phyloP scores from a whole-genome alignment of 257 asterid genomes.

The Solanum rostratum region DNA sequence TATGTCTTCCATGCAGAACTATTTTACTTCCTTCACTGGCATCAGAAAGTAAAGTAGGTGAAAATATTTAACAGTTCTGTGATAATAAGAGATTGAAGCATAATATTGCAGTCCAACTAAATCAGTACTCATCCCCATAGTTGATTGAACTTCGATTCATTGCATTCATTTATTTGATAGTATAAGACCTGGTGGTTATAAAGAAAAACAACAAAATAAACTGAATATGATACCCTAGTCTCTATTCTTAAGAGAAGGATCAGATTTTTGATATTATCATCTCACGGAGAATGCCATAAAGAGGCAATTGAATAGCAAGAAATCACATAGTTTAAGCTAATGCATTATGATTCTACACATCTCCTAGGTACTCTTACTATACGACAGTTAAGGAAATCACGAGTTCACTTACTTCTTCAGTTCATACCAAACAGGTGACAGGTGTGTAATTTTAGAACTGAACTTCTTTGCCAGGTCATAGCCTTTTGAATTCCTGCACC shows the following conservation, averaged over 20 bases:
- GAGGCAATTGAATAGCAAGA: not conserved
- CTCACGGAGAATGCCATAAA: not conserved
- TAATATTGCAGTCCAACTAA: not conserved
- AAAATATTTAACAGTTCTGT: not conserved
- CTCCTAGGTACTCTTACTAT: not conserved
- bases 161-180: not conserved
- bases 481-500: constrained; percentile 86
- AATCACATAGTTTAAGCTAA: not conserved
- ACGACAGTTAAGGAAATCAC: not conserved
- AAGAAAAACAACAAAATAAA: not conserved
- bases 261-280: not conserved
- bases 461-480: constrained; percentile 81
- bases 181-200: not conserved
- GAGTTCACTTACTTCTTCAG: constrained; percentile 50
- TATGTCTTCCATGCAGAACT: constrained; percentile 84
- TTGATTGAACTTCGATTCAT: not conserved
- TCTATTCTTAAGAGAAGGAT: not conserved
- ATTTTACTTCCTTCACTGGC: constrained; percentile 63
- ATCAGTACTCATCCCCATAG: not conserved
- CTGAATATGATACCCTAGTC: not conserved
- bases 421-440: constrained; percentile 96
- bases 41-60: constrained; percentile 7
- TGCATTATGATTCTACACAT: not conserved
- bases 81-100: not conserved
- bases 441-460: constrained; percentile 64